Evolutionary conservation across 2,329 filamentous ascomycete genomes (phyloP).

Genomic region (Trichoderma sp.): DNA sequence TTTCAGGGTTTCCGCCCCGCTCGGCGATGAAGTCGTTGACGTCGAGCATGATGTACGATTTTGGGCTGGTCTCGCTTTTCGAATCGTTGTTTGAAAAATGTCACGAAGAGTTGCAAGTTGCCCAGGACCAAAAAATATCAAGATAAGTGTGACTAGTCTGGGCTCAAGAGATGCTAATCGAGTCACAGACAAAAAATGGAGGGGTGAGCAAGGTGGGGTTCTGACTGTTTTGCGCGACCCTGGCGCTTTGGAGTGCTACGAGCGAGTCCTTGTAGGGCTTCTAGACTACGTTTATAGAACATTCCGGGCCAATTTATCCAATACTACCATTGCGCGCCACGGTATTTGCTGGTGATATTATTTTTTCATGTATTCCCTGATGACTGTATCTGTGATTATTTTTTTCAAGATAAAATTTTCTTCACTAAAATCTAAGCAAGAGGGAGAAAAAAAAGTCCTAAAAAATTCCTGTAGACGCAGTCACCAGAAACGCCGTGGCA

Average conservation of each 20-base stretch:
- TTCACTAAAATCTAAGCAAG: neutral
- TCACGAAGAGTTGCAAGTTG: neutral
- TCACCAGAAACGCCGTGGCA: neutral
- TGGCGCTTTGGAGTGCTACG: neutral
- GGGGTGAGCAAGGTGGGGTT: constrained; percentile 13
- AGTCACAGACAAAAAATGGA: constrained; percentile 10
- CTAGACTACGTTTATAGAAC: neutral
- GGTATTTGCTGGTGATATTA: neutral
- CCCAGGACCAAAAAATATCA: neutral
- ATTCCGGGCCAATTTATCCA: neutral
- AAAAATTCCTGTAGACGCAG: neutral
- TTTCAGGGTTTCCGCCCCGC: constrained; percentile 85
- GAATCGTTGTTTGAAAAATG: neutral
- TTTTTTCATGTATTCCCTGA: neutral
- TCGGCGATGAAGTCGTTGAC: constrained; percentile 77
- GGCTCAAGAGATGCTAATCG: neutral
- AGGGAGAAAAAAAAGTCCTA: too few relatives aligned
- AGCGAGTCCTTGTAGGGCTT: neutral
- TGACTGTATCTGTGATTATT: neutral
- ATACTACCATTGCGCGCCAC: neutral
- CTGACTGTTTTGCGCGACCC: constrained; percentile 3
- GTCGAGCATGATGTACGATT: constrained; percentile 63
- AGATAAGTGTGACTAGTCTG: neutral
- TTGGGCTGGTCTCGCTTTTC: neutral
- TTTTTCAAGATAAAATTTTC: neutral